Conservation (phyloP, 345 rosid genomes). For the Syzygium grande region DNA sequence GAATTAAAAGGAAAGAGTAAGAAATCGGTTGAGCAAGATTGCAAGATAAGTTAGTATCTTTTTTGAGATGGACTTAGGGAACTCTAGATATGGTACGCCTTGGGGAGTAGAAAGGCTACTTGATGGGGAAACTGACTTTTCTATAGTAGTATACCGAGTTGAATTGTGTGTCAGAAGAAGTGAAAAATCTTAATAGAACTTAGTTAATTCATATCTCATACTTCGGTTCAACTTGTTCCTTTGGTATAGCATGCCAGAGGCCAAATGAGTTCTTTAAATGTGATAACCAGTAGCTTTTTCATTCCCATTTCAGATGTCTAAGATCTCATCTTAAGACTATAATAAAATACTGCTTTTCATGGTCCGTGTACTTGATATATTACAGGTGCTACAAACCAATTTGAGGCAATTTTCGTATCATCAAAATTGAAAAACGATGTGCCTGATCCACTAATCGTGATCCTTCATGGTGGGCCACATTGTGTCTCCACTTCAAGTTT, state of each 20-base stretch:
- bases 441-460: constrained; percentile 55
- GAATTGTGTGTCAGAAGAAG: not conserved
- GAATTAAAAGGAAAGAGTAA: not conserved
- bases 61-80: not conserved
- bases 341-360: not conserved
- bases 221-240: not conserved
- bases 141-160: not conserved
- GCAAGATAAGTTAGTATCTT: not conserved
- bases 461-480: constrained; percentile 97
- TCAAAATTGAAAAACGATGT: constrained; percentile 28
- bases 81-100: not conserved
- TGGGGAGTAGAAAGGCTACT: not conserved
- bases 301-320: not conserved
- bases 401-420: constrained; percentile 74
- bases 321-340: not conserved
- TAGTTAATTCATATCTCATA: not conserved
- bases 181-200: not conserved
- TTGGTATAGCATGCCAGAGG: not conserved
- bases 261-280: not conserved
- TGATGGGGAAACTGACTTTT: not conserved
- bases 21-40: not conserved
- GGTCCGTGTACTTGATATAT: not conserved
- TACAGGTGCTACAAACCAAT: constrained; percentile 67
- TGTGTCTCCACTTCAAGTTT: constrained; percentile 50
- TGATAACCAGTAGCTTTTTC: not conserved